phyloP scores from a whole-genome alignment of 1,139 yeast genomes.

The Candida sp. region DNA sequence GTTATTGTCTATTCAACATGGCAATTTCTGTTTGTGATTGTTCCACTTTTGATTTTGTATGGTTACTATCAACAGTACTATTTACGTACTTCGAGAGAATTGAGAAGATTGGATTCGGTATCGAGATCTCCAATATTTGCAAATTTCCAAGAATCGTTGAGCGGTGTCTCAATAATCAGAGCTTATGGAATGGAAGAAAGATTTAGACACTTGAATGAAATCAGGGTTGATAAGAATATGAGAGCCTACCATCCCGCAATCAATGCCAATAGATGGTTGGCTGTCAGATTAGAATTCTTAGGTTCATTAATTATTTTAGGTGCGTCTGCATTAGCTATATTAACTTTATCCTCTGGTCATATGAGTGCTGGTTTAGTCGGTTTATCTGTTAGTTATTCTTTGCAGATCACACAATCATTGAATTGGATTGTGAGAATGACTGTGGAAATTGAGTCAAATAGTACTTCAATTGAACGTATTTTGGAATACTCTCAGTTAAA shows the following conservation, averaged over 20 bases:
- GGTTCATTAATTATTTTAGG: slow-evolving; percentile 86
- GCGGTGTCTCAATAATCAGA: slow-evolving; percentile 86
- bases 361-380: slow-evolving; percentile 92
- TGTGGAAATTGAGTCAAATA: slow-evolving; percentile 94
- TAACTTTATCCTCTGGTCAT: slow-evolving; percentile 62
- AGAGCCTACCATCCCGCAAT: slow-evolving; percentile 92
- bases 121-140: slow-evolving; percentile 94
- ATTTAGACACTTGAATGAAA: slow-evolving; percentile 70
- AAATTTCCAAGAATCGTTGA: slow-evolving; percentile 93
- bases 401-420: slow-evolving; percentile 88
- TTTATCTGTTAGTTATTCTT: slow-evolving; percentile 86
- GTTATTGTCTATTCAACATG: slow-evolving; percentile 89
- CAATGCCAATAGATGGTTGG: slow-evolving; percentile 95
- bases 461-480: slow-evolving; percentile 94
- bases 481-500: slow-evolving; percentile 75
- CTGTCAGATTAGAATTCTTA: slow-evolving; percentile 85
- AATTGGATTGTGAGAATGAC: slow-evolving; percentile 99
- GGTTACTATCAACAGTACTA: slow-evolving; percentile 87
- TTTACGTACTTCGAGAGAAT: slow-evolving; percentile 85
- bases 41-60: slow-evolving; percentile 73
- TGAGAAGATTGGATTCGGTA: slow-evolving; percentile 91
- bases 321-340: slow-evolving; percentile 78
- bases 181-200: slow-evolving; percentile 80
- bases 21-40: slow-evolving; percentile 68
- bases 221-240: slow-evolving; percentile 81